Conservation (phyloP, 441 rosid genomes). For the Gossypium schwendimanii region DNA sequence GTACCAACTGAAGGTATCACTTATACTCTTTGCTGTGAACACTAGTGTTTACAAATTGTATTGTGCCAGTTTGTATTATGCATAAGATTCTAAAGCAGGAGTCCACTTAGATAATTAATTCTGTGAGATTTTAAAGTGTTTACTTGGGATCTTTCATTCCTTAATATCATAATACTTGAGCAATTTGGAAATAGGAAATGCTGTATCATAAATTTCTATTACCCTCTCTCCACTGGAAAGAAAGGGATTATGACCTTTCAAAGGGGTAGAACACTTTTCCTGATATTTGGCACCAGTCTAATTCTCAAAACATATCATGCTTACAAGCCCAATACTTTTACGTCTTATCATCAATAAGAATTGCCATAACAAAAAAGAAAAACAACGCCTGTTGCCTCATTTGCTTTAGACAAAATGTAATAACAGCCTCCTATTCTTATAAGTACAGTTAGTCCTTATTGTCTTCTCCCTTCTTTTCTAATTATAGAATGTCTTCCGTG, state of each 20-base stretch:
- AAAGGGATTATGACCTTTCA: neutral
- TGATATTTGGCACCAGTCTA: neutral
- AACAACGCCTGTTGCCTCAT: neutral
- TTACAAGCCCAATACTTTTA: neutral
- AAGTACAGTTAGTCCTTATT: neutral
- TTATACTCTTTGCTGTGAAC: neutral
- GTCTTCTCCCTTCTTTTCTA: neutral
- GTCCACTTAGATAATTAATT: neutral
- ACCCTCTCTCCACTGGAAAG: neutral
- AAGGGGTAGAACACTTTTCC: neutral
- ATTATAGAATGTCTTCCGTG: neutral
- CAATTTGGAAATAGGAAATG: neutral
- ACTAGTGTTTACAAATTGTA: neutral
- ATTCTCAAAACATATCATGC: neutral
- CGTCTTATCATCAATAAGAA: neutral
- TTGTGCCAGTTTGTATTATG: neutral
- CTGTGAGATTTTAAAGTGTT: neutral
- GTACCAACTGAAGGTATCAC: slow-evolving; percentile 76
- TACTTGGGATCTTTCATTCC: neutral
- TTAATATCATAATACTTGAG: neutral
- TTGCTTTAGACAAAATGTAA: neutral
- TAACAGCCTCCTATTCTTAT: neutral
- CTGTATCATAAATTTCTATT: neutral
- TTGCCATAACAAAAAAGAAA: neutral
- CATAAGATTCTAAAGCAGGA: slow-evolving; percentile 2